Evolutionary conservation across 345 rosid species (phyloP).

Genomic region (Aquilaria yunnanensis): DNA sequence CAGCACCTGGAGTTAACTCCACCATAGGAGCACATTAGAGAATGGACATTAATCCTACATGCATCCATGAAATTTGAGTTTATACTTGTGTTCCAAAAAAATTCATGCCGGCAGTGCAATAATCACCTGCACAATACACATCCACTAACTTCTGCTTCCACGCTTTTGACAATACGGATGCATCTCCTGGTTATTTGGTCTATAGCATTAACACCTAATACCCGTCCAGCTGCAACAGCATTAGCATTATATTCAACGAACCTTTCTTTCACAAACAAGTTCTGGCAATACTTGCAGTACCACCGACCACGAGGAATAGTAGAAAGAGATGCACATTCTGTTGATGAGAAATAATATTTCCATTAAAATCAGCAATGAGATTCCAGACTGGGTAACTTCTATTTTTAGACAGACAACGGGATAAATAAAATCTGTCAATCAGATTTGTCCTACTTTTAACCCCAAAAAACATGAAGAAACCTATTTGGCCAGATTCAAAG

Average conservation of each 20-base stretch:
- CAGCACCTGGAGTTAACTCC: too few relatives aligned
- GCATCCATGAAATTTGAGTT: too few relatives aligned
- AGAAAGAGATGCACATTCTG: constrained; percentile 76
- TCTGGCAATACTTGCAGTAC: constrained; percentile 86
- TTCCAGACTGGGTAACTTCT: too few relatives aligned
- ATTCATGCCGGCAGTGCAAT: constrained; percentile 14
- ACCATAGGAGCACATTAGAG: not conserved
- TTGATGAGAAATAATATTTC: constrained; percentile 19
- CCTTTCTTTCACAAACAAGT: constrained; percentile 53
- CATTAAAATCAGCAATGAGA: constrained; percentile 1
- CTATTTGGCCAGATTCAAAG: too few relatives aligned
- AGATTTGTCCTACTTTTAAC: too few relatives aligned
- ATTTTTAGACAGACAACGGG: too few relatives aligned
- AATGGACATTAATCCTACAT: not conserved
- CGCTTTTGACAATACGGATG: constrained; percentile 77
- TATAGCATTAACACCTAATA: constrained; percentile 71
- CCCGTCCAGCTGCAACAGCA: constrained; percentile 81
- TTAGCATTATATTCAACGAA: constrained; percentile 53
- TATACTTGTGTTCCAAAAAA: constrained; percentile 5
- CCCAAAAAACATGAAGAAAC: too few relatives aligned
- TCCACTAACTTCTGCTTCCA: constrained; percentile 76
- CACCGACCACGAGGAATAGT: constrained; percentile 77
- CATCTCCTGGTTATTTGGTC: constrained; percentile 80
- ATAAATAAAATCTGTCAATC: too few relatives aligned
- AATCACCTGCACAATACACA: constrained; percentile 87